Evolutionary conservation across 2,329 filamentous ascomycete species (phyloP), one percentile per base, ranked within the genome.

Genomic region (Talaromyces atroroseus): DNA sequence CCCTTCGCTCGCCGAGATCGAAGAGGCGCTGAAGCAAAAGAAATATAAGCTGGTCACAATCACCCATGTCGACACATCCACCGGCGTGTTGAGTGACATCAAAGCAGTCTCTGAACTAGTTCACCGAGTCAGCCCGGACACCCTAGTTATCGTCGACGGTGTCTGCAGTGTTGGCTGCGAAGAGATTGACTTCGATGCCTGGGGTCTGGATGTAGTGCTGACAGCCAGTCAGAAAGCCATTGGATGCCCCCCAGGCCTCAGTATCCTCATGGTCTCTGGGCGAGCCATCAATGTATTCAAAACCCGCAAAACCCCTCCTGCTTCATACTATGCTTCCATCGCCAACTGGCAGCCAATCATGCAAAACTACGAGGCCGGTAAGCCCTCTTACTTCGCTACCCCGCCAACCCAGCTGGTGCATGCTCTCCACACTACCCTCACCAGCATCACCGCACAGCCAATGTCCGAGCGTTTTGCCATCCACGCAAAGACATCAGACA

Each of bases 331-430:
- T 74, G 92, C 89, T 55, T 95, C 89, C 12, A 90, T 96, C 80
- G 92, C 91, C 81, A 97, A 97, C 77, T 99, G 94, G 94, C 79
- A 92, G 57, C 92, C 92, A 48, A 94, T 99, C 74, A 97, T 99
- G 92, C 86, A 94, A 78, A 97, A 96, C 78, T 99, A 99, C 75
- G 94, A 99, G 78, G 90, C 90, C 62, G 90, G 92, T 80, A 99
- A 97, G 79, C 85, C 94, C 38, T 95, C 91, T 2, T 99, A 99
- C 80, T 99, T 99, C 69, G 94, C 94, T 38, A 99, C 94, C 1
- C 94, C 94, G 0, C 91, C 92, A 4, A 94, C 94, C 14, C 94
- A 99, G 76, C 84, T 99, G 51, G 81, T 99, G 64, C 92, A 89
- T 74, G 94, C 94, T 49, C 83, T 99, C 36, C 88, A 99, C 80